Evolutionary conservation across 78 protist species (phyloP).

Genomic region (Dictyostelium discoideum): DNA sequence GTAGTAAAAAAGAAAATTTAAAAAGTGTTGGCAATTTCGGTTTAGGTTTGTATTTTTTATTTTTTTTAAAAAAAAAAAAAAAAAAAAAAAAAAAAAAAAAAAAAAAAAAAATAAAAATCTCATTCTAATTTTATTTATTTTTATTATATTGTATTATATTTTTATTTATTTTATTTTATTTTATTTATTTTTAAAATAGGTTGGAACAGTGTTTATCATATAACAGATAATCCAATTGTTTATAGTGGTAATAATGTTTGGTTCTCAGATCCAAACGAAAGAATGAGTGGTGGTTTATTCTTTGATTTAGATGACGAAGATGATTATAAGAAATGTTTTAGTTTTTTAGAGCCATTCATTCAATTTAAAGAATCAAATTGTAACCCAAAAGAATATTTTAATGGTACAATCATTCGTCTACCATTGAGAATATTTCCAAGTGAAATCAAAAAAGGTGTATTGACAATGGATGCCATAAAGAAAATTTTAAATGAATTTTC

Average conservation of each 20-base stretch:
- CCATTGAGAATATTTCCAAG: neutral
- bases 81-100: too few relatives aligned
- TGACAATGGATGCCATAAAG: neutral
- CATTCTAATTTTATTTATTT: too few relatives aligned
- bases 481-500: neutral
- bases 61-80: too few relatives aligned
- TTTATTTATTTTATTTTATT: too few relatives aligned
- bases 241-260: neutral
- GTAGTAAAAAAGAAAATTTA: constrained; percentile 47
- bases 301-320: neutral
- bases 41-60: neutral
- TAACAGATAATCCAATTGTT: constrained; percentile 5
- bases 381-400: neutral
- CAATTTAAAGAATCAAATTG: constrained; percentile 38
- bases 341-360: neutral
- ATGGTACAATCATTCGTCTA: constrained; percentile 40
- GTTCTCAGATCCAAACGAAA: constrained; percentile 6
- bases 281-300: neutral
- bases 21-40: constrained; percentile 65
- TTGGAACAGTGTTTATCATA: constrained; percentile 49
- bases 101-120: too few relatives aligned
- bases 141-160: too few relatives aligned
- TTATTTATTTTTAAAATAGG: neutral
- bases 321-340: neutral
- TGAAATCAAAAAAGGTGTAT: neutral